phyloP scores from a whole-genome alignment of 2,329 filamentous ascomycete genomes.

The Purpureocillium takamizusanense region DNA sequence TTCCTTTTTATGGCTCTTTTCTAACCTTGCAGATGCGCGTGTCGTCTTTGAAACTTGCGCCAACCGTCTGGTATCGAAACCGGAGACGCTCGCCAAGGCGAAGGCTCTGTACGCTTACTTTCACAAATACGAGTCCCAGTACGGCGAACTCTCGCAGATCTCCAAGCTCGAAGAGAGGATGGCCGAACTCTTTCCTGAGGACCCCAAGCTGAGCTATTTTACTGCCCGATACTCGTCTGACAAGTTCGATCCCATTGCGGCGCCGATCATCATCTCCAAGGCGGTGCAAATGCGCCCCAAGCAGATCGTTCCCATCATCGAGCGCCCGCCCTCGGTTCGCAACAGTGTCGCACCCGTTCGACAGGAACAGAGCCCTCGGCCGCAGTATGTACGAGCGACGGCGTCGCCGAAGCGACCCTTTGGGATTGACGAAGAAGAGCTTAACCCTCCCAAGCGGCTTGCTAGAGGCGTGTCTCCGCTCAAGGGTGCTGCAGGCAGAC shows the following conservation, averaged over 20 bases:
- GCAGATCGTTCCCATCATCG: constrained; percentile 42
- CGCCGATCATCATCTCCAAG: constrained; percentile 78
- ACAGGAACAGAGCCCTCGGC: constrained; percentile 35
- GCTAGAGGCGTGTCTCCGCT: constrained; percentile 84
- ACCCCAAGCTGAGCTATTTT: constrained; percentile 69
- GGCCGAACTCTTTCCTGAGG: constrained; percentile 85
- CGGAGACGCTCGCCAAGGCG: constrained; percentile 63
- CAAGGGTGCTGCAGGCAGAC: constrained; percentile 80
- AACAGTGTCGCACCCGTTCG: constrained; percentile 32
- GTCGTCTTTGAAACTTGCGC: constrained; percentile 95
- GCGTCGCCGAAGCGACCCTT: constrained; percentile 55
- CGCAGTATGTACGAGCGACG: constrained; percentile 35
- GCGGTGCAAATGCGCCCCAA: constrained; percentile 66
- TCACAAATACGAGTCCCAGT: constrained; percentile 90
- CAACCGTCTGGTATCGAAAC: constrained; percentile 68
- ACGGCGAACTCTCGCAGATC: constrained; percentile 86
- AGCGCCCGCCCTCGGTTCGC: constrained; percentile 35
- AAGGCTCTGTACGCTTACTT: constrained; percentile 86
- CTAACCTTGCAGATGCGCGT: constrained; percentile 59
- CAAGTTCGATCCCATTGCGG: constrained; percentile 71
- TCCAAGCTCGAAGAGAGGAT: constrained; percentile 86
- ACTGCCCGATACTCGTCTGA: constrained; percentile 61
- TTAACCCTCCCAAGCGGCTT: constrained; percentile 74
- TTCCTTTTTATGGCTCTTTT: constrained; percentile 8
- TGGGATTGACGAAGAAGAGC: constrained; percentile 61